Evolutionary conservation across 2,329 filamentous ascomycete species (phyloP).

Genomic region (Epichloe baconii): DNA sequence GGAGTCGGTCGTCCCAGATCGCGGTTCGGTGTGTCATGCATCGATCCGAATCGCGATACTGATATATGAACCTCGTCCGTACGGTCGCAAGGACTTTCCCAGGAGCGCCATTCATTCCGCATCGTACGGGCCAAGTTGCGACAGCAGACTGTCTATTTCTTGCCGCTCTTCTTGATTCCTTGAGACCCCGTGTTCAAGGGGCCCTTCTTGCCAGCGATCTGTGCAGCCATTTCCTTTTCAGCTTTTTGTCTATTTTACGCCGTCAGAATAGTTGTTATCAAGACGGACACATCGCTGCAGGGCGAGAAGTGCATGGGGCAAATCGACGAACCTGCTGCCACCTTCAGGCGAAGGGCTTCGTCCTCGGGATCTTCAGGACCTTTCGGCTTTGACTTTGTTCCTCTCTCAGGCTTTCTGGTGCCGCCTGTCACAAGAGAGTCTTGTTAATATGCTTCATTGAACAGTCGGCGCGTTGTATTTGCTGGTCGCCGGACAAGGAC

Average conservation of each 20-base stretch:
- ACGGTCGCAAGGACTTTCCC: too few species aligned
- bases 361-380: conserved; percentile 60
- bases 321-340: conserved; percentile 57
- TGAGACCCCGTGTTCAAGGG: conserved; percentile 73
- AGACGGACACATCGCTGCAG: too few species aligned
- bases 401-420: conserved; percentile 66
- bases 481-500: too few species aligned
- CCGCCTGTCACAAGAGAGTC: conserved; percentile 39
- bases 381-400: too few species aligned
- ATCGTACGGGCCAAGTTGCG: background rate
- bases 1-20: too few species aligned
- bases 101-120: background rate
- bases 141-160: conserved; percentile 53
- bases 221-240: conserved; percentile 69
- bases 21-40: too few species aligned
- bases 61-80: too few species aligned
- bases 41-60: too few species aligned
- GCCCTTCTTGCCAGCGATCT: conserved; percentile 68
- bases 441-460: too few species aligned
- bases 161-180: conserved; percentile 96
- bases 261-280: too few species aligned
- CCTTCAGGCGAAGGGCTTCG: conserved; percentile 69
- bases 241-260: conserved; percentile 54
- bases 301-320: background rate
- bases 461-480: too few species aligned